Conservation (phyloP, 192 early-diverging fungal species). For the Dimargaris xerosporica region DNA sequence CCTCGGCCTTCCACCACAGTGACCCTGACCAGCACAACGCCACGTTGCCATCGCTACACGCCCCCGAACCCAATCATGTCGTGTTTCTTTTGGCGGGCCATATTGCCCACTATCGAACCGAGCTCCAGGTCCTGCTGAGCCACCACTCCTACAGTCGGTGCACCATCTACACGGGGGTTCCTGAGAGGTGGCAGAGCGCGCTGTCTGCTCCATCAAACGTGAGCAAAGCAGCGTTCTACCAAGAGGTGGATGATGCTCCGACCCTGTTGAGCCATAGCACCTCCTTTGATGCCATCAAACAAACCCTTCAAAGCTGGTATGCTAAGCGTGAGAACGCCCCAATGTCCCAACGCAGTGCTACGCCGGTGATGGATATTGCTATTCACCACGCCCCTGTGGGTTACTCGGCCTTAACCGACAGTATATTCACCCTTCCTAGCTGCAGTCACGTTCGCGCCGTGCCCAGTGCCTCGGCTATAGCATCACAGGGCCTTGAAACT, state of each 20-base stretch:
- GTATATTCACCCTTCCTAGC: too few relatives aligned
- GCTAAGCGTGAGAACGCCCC: too few relatives aligned
- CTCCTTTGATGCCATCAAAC: too few relatives aligned
- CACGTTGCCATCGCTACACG: not conserved
- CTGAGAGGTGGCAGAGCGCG: not conserved
- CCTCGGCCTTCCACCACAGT: not conserved
- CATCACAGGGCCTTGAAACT: too few relatives aligned
- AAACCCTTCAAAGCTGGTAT: too few relatives aligned
- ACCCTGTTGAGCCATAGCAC: too few relatives aligned
- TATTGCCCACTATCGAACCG: not conserved
- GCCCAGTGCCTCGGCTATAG: too few relatives aligned
- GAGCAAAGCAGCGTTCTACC: too few relatives aligned
- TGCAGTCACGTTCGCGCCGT: too few relatives aligned
- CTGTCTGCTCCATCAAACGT: not conserved
- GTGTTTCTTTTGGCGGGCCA: not conserved
- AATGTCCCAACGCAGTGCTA: too few relatives aligned
- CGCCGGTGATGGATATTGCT: not conserved
- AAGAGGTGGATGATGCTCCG: too few relatives aligned
- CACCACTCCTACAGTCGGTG: conserved; percentile 4
- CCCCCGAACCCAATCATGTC: not conserved
- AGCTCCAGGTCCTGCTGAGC: not conserved
- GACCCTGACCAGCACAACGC: not conserved
- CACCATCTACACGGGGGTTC: not conserved
- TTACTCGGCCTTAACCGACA: not conserved
- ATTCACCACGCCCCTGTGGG: conserved; percentile 2